Percentiles rank a stretch among this genome's conserved stretches.
These are phyloP conservation scores for Albatrellus ellisii DNA, from an alignment of 768 basidiomycete genomes.

Conservation along the genomic window DNA sequence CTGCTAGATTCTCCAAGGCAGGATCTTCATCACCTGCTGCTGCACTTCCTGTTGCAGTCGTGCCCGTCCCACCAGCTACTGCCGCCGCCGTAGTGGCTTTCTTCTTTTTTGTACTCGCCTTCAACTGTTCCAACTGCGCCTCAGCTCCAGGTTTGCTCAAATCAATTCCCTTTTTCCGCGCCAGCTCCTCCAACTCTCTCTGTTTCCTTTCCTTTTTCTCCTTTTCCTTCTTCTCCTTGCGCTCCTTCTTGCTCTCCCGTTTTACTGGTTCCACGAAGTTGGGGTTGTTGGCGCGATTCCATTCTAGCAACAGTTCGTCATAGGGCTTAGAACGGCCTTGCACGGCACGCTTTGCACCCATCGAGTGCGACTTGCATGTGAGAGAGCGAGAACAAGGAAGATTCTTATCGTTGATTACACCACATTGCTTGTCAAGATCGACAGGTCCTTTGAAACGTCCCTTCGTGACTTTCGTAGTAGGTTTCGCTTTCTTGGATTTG, in stretches of 20 bases:
- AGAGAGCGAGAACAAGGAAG: constrained; percentile 89
- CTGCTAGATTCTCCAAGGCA: constrained; percentile 49
- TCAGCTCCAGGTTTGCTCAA: constrained; percentile 29
- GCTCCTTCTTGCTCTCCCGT: constrained; percentile 75
- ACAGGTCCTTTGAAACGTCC: constrained; percentile 77
- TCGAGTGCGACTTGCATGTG: constrained; percentile 96
- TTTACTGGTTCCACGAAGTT: constrained; percentile 84
- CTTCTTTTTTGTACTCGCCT: constrained; percentile 48
- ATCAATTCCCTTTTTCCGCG: constrained; percentile 38
- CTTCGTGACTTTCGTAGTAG: constrained; percentile 59
- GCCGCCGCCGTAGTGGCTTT: constrained; percentile 23
- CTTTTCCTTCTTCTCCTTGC: constrained; percentile 70
- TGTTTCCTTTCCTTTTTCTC: constrained; percentile 80
- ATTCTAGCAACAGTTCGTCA: constrained; percentile 82
- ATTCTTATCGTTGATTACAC: constrained; percentile 93
- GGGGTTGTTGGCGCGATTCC: constrained; percentile 80
- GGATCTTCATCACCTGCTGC: constrained; percentile 41
- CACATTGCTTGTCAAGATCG: constrained; percentile 86
- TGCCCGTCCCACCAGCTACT: constrained; percentile 22
- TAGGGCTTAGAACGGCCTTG: constrained; percentile 73
- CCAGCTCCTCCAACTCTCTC: constrained; percentile 55
- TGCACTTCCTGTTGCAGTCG: constrained; percentile 32
- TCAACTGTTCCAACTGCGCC: constrained; percentile 17
- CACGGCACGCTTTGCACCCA: constrained; percentile 92
- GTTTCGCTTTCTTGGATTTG: constrained; percentile 67